Conservation (phyloP, 2,329 filamentous ascomycete genomes). For the Aspergillus ustus region DNA sequence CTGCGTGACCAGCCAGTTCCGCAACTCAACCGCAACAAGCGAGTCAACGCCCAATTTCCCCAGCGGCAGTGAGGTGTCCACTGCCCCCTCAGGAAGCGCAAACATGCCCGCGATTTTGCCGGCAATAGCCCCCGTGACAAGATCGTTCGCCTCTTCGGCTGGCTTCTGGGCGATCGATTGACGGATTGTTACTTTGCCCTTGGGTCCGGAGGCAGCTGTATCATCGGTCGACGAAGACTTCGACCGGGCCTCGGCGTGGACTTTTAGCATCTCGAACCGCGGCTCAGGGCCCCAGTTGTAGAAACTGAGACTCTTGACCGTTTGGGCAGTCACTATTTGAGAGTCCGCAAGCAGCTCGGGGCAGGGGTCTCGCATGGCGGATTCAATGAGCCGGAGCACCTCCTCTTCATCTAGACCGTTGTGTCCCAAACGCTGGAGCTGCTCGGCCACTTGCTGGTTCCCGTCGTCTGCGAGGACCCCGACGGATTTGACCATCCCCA, state of each 20-base stretch:
- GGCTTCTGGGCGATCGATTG: not conserved
- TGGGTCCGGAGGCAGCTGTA: slow-evolving; percentile 18
- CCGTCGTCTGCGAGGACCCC: slow-evolving; percentile 38
- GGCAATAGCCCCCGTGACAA: slow-evolving; percentile 21
- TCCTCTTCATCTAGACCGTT: not conserved
- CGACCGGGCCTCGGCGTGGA: not conserved
- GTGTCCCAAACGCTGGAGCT: not conserved
- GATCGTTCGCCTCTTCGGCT: not conserved
- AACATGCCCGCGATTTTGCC: slow-evolving; percentile 41
- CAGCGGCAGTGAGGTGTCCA: slow-evolving; percentile 34
- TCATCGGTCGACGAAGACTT: too few relatives aligned
- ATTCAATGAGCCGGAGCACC: not conserved
- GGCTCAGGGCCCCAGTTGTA: not conserved
- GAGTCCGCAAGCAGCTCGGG: too few relatives aligned
- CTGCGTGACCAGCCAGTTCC: slow-evolving; percentile 43
- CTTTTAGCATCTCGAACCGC: not conserved
- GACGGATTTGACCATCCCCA: slow-evolving; percentile 39
- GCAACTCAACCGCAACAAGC: slow-evolving; percentile 51
- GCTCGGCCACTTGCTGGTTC: not conserved
- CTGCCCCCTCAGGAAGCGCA: slow-evolving; percentile 34
- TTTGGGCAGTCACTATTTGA: too few relatives aligned
- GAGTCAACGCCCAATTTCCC: slow-evolving; percentile 46
- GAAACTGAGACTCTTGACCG: not conserved
- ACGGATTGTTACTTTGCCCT: not conserved
- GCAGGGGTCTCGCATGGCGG: not conserved